Evolutionary conservation across 495 filamentous ascomycete species (phyloP), one percentile per base, ranked within the genome.

Genomic region (Penicillium steckii): DNA sequence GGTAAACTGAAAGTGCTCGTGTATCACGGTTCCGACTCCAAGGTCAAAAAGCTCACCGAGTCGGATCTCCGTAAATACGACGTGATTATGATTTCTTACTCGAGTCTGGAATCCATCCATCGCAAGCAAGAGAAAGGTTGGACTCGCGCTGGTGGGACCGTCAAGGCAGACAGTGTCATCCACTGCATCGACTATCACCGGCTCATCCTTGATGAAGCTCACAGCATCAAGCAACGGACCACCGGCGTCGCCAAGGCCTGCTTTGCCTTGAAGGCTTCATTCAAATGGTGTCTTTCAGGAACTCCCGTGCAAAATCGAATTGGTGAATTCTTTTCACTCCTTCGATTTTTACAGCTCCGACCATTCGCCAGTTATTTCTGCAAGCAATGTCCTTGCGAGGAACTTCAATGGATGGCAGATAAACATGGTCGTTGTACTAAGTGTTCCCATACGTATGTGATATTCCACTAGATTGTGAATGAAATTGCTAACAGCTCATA

Each of bases 1-100:
- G 89, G 89, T 21, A 90, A 87, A 50, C 76, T 98, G 42, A 93
- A 90, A 50, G 93, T 95, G 1, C 78, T 96, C 29, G 84, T 96
- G 32, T 89, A 88, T 59, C 94, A 98, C 52, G 91, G 90, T 30
- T 87, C 90, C 4, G 95, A 96, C 55, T 55, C 82, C 9, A 89
- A 91, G 69, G 78, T 87, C 29, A 96, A 95, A 72, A 81, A 81
- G 35, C 74, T 94, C 35, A 80, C 76, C 4, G 64, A 80, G 19
- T 85, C 87, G 48, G 89, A 92, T 23, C 71, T 97, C 25, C 86
- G 84, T 64, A 82, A 84, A 50, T 93, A 86, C 63, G 82, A 98
- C 70, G 90, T 98, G 7, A 91, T 97, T 62, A 88, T 97, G 82
- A 94, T 96, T 66, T 97, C 93, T 13, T 95, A 98, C 74, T 91